Evolutionary conservation across 164 flowering plant genomes (phyloP).

Genomic region (Liriodendron chinense): DNA sequence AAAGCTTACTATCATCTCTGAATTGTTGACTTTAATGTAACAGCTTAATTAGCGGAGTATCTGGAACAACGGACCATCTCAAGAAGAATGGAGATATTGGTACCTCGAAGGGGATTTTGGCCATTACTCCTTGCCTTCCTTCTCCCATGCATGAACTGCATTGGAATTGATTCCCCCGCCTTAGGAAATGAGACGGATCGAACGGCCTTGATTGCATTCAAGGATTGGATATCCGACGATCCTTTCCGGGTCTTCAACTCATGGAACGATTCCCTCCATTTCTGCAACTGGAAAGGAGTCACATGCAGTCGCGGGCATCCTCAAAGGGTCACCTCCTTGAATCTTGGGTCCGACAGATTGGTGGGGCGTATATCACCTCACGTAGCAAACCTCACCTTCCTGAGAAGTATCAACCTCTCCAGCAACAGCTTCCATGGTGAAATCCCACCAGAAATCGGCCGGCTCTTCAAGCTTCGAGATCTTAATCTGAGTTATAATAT

Average conservation of each 20-base stretch:
- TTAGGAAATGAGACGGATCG: constrained; percentile 9
- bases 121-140: no score
- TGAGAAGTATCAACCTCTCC: background rate
- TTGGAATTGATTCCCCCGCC: background rate
- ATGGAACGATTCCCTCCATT: constrained; percentile 13
- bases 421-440: constrained; percentile 9
- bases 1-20: no score
- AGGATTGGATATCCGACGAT: background rate
- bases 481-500: background rate
- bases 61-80: no score
- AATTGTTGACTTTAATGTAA: no score
- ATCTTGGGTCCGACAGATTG: background rate
- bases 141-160: no score
- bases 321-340: background rate
- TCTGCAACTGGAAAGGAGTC: constrained; percentile 17
- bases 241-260: background rate
- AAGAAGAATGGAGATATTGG: no score
- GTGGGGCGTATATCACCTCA: constrained; percentile 3
- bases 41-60: no score
- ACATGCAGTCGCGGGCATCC: constrained; percentile 4
- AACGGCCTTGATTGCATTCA: constrained; percentile 4
- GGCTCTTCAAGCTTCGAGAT: constrained; percentile 1
- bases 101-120: no score
- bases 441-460: constrained; percentile 13
- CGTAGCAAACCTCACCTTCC: constrained; percentile 16